Base-by-base conservation (phyloP, 805 yeast species). In the Candida takata region DNA sequence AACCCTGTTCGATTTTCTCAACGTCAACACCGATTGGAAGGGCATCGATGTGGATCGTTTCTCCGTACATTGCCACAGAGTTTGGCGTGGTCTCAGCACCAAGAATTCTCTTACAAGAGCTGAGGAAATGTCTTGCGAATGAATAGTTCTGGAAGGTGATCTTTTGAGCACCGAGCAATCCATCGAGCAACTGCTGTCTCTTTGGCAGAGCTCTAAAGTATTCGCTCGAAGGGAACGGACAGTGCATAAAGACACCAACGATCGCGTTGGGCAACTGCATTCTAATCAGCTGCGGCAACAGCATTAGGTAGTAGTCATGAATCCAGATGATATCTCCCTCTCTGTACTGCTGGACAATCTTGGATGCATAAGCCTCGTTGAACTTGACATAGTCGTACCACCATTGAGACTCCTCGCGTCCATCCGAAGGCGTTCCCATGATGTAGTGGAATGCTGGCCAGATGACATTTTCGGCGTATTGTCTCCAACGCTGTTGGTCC, bases 361-460 rank as follows among this genome's bases (percentile, higher is more conserved):
- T 82, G 40, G 84, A 77, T 30, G 92, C 87, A 57, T 84, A 92
- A 8, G 87, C 87, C 60, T 86, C 95, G 58, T 92, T 92, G 64
- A 87, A 82, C 52, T 72, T 77, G 33, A 86, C 95, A 55, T 92
- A 92, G 54, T 84, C 94, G 55, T 79, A 72, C 79, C 80, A 78
- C 95, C 95, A 87, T 31, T 73, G 69, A 30, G 77, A 70, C 53
- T 84, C 90, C 26, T 70, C 76, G 21, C 72, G 67, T 5, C 84
- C 84, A 54, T 81, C 81, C 3, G 77, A 70, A 0, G 82, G 73
- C 38, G 79, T 79, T 29, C 80, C 79, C 58, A 85, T 82, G 57
- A 92, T 86, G 62, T 92, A 92, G 55, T 92, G 98, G 60, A 90
- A 78, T 3, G 86, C 81, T 2, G 96, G 96, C 97, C 98, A 92